Base-by-base conservation (phyloP, 139 green algal species). In the Chlorella sp. region DNA sequence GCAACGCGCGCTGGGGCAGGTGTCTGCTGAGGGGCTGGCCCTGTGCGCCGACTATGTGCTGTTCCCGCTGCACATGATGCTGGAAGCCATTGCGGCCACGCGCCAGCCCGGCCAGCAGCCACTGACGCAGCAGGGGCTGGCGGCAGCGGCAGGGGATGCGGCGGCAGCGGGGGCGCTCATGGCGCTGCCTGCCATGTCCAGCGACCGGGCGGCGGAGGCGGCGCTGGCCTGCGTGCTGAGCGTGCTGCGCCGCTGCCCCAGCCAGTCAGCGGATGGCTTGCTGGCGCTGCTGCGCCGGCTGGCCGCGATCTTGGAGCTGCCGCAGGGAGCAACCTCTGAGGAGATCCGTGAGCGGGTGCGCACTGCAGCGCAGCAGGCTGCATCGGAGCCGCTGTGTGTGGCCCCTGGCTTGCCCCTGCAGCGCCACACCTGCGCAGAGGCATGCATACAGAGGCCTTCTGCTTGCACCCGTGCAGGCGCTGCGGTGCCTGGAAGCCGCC, bases 41-140 rank as follows among this genome's bases (percentile, higher is more conserved):
- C 85, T 43, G 22, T 95, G 93, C 77, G 83, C 88, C 84, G 94
- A 96, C 65, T 97, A 97, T 41, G 73, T 93, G 6, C 84, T 92
- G 6, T 95, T 95, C 81, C 94, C 94, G 1, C 87, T 97, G 54
- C 81, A 91, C 43, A 75, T 95, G 13, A 85, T 92, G 30, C 34
- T 95, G 13, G 94, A 97, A 30, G 90, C 88, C 3, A 76, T 90
- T 0, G 76, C 81, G 1, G 72, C 76, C 16, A 78, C 56, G 26
- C 80, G 85, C 28, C 38, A 65, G 58, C 11, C 43, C 1, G 2
- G 40, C 14, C 41, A 78, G 72, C 72, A 43, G n/a, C 40, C 13
- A 22, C 43, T 44, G 34, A 17, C 22, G 46, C 51, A 14, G 58
- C 77, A 62, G 60, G 8, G 30, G 30, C 2, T 13, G 30, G 73